Conservation (phyloP, 495 filamentous ascomycete genomes). For the Xylaria telfairii region DNA sequence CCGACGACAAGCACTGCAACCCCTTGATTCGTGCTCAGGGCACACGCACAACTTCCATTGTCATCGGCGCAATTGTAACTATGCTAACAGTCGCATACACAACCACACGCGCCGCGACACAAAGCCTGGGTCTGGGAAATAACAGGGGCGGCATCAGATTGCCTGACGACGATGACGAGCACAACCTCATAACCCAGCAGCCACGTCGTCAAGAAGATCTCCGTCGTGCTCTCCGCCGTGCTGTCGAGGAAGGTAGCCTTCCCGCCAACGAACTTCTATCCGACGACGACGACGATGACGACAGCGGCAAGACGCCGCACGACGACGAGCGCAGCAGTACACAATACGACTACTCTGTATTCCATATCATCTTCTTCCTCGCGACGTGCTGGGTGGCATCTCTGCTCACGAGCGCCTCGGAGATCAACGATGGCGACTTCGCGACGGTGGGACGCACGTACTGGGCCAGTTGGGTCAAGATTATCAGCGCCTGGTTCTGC, state of each 20-base stretch:
- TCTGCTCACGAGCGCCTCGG: conserved; percentile 82
- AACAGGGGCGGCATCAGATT: conserved; percentile 63
- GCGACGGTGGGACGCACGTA: conserved; percentile 92
- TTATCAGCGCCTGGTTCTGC: conserved; percentile 96
- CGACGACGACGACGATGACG: conserved; percentile 72
- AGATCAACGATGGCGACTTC: conserved; percentile 69
- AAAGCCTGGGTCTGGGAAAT: conserved; percentile 81
- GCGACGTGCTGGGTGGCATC: conserved; percentile 96
- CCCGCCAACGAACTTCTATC: conserved; percentile 90
- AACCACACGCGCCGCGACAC: conserved; percentile 93
- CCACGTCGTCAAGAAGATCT: conserved; percentile 80
- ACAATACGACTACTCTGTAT: conserved; percentile 95
- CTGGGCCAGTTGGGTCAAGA: conserved; percentile 99
- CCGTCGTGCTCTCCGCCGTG: conserved; percentile 86
- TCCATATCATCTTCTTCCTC: conserved; percentile 97
- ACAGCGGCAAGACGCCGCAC: conserved; percentile 62
- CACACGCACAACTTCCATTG: conserved; percentile 85
- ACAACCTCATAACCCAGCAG: conserved; percentile 89
- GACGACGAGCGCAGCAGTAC: conserved; percentile 90
- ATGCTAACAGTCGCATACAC: conserved; percentile 98
- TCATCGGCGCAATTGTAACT: conserved; percentile 92
- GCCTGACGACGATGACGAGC: conserved; percentile 76
- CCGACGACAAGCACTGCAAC: conserved; percentile 94
- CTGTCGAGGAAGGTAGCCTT: conserved; percentile 87
- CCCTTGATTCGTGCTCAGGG: conserved; percentile 86